These are phyloP conservation scores for Zygotorulaspora mrakii DNA, from an alignment of 1,139 yeast genomes.

Conservation along the genomic window DNA sequence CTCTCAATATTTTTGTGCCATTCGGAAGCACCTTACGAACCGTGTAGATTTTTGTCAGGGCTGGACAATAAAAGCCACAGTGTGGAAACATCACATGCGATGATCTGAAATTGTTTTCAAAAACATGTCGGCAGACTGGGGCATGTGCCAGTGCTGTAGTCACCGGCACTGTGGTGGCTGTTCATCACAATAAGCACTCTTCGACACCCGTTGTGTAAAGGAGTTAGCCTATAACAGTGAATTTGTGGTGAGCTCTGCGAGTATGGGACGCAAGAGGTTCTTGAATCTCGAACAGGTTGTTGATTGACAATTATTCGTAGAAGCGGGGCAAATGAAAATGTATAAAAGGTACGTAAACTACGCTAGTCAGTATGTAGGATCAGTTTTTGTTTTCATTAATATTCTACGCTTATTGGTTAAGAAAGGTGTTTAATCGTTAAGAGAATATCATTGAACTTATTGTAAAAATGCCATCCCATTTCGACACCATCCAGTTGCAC, in stretches of 20 bases:
- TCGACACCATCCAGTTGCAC: conserved; percentile 89
- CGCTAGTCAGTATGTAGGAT: neutral
- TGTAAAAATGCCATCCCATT: conserved; percentile 51
- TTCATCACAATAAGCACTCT: neutral
- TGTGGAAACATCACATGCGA: neutral
- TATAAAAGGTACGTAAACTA: neutral
- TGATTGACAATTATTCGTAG: neutral
- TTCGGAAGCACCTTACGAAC: neutral
- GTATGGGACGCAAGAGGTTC: neutral
- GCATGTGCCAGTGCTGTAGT: neutral
- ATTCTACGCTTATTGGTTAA: neutral
- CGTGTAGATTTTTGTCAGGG: neutral
- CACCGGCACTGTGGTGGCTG: neutral
- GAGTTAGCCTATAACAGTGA: no score
- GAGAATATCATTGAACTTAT: neutral
- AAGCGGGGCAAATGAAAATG: neutral
- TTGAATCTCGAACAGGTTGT: neutral
- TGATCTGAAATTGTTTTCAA: neutral
- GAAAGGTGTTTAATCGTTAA: neutral
- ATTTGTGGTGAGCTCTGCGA: no score
- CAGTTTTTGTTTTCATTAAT: neutral
- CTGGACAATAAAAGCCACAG: no score
- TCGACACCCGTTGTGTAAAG: neutral
- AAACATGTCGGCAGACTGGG: neutral
- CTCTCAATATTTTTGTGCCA: conserved; percentile 24